These are phyloP conservation scores for Fraxinus albicans DNA, from an alignment of 305 asterid genomes.

Conservation along the genomic window DNA sequence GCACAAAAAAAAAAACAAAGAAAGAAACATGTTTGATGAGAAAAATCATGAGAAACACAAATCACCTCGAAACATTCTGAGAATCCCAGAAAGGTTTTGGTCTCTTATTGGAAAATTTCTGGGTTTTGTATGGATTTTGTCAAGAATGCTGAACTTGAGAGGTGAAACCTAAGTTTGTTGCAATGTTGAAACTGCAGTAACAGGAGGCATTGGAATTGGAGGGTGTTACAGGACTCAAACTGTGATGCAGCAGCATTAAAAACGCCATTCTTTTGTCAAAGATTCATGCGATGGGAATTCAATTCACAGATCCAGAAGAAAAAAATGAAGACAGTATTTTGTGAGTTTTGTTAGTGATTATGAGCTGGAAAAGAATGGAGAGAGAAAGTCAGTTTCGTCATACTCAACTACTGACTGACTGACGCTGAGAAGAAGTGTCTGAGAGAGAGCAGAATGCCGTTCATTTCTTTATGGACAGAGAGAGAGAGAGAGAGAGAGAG, in stretches of 20 bases:
- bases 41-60: neutral
- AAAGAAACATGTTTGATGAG: neutral
- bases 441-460: neutral
- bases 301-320: neutral
- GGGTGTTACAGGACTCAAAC: neutral
- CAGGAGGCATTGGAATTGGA: constrained; percentile 1
- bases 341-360: neutral
- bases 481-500: neutral
- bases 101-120: constrained; percentile 11
- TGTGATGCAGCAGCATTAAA: constrained; percentile 10
- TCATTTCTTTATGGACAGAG: neutral
- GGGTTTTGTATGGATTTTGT: constrained; percentile 14
- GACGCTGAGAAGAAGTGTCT: neutral
- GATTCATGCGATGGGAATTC: constrained; percentile 18
- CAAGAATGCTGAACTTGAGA: constrained; percentile 33
- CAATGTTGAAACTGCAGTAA: constrained; percentile 23
- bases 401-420: neutral
- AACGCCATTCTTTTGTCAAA: constrained; percentile 38
- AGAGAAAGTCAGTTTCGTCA: neutral
- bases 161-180: constrained; percentile 29
- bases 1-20: neutral
- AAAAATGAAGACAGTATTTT: neutral
- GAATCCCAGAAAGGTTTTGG: constrained; percentile 14
- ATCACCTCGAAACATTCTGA: constrained; percentile 42
- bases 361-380: neutral